Base-by-base conservation (phyloP, 768 basidiomycete species). In the Termitomyces sp. region DNA sequence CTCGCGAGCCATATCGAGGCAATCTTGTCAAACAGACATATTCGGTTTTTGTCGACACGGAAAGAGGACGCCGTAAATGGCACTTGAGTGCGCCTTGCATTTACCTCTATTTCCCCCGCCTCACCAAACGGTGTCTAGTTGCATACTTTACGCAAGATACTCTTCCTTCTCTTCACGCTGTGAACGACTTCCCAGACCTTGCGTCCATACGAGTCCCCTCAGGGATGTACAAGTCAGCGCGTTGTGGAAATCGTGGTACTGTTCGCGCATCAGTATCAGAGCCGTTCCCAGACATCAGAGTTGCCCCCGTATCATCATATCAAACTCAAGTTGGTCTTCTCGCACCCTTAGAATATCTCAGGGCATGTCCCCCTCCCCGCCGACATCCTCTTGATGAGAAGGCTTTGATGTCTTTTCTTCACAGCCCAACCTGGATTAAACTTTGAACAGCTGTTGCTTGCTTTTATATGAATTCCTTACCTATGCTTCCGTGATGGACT, bases 21-120 rank as follows among this genome's bases (percentile, higher is more conserved):
- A 77, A 79, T 51, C 78, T 91, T 32, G 79, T 89, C 58, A 91
- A 91, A 67, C 89, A 92, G 69, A 91, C 89, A 0, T 92, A 89
- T 68, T 90, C 88, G 8, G 89, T 89, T 32, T 88, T 79, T 64
- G 86, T 90, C 40, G 79, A 87, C n/a, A 86, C 83, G 2, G 65
- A 79, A 20, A 72, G 76, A 57, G 88, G 88, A n/a, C 80, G 81
- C 58, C 79, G 86, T 62, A 92, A 92, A 65, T 91, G 89, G 89
- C 89, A 92, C 64, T 77, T 92, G 35, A 91, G 89, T 90, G 69
- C 55, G 86, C 68, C 43, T 59, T 48, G 32, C 30, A 53, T 56
- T 23, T 30, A 53, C 32, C 9, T 28, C 7, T 30, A 53, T 55
- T 32, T 44, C 55, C 64, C 59, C 26, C 55, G 30, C 26, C 28